Conservation (phyloP, 139 green algal species). For the Ettlia oleoabundans region DNA sequence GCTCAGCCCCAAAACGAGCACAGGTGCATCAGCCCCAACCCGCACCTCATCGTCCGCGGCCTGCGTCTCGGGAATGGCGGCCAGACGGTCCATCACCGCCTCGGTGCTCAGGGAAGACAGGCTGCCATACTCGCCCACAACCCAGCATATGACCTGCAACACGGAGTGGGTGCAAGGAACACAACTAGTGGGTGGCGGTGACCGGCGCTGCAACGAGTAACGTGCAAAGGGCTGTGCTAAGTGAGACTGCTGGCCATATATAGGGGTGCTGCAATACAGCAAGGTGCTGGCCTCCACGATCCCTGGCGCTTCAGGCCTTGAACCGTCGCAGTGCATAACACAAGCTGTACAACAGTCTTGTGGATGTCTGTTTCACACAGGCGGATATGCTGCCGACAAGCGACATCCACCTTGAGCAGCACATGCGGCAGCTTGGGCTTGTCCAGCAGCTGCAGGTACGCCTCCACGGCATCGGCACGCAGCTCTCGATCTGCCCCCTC, state of each 20-base stretch:
- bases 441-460: slow-evolving; percentile 74
- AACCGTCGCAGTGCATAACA: too few relatives aligned
- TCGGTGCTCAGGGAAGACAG: slow-evolving; percentile 25
- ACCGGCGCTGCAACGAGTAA: too few relatives aligned
- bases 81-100: slow-evolving; percentile 63
- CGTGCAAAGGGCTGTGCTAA: too few relatives aligned
- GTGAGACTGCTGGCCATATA: too few relatives aligned
- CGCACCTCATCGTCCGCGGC: slow-evolving; percentile 30
- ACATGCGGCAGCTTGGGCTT: slow-evolving; percentile 74
- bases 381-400: too few relatives aligned
- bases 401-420: slow-evolving; percentile 63
- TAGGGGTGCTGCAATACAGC: too few relatives aligned
- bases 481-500: slow-evolving; percentile 51
- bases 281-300: too few relatives aligned
- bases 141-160: slow-evolving; percentile 85
- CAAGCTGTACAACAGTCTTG: too few relatives aligned
- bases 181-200: neutral
- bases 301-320: too few relatives aligned
- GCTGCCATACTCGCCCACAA: slow-evolving; percentile 93
- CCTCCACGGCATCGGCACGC: slow-evolving; percentile 54
- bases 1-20: too few relatives aligned
- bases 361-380: too few relatives aligned
- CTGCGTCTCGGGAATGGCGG: slow-evolving; percentile 54
- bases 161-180: neutral
- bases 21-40: neutral